Evolutionary conservation across 352 stramenopile species (phyloP).

Genomic region (Phytopythium vexans): DNA sequence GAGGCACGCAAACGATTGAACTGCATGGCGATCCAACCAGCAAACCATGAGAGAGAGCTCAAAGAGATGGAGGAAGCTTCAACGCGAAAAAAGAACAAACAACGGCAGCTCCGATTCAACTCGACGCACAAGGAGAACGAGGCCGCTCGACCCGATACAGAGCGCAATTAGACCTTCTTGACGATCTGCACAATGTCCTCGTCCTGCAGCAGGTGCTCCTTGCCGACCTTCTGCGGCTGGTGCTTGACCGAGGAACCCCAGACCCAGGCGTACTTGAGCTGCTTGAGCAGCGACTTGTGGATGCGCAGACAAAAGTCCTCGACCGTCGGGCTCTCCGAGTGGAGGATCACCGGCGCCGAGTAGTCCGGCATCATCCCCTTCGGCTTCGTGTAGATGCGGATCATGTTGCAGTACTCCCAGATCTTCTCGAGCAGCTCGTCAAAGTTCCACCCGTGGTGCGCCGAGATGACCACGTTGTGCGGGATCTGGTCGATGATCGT

Average conservation of each 20-base stretch:
- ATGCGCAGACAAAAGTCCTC: slow-evolving; percentile 96
- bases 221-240: slow-evolving; percentile 98
- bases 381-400: slow-evolving; percentile 98
- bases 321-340: slow-evolving; percentile 93
- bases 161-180: slow-evolving; percentile 84
- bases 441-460: slow-evolving; percentile 97
- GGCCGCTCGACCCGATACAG: too few species aligned
- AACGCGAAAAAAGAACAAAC: too few species aligned
- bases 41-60: too few species aligned
- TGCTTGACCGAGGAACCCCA: slow-evolving; percentile 98
- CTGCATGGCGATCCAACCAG: too few species aligned
- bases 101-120: too few species aligned
- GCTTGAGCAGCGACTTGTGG: slow-evolving; percentile 85
- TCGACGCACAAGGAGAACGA: too few species aligned
- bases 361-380: slow-evolving; percentile 96
- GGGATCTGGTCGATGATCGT: slow-evolving; percentile 98
- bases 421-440: slow-evolving; percentile 96
- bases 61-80: too few species aligned
- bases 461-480: slow-evolving; percentile 98
- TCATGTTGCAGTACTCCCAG: slow-evolving; percentile 98
- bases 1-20: too few species aligned
- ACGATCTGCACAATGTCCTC: slow-evolving; percentile 99
- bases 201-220: slow-evolving; percentile 96
- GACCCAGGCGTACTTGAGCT: slow-evolving; percentile 96
- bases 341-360: slow-evolving; percentile 96